Base-by-base conservation (phyloP, 2,329 filamentous ascomycete species). In the Paecilomyces sp. region DNA sequence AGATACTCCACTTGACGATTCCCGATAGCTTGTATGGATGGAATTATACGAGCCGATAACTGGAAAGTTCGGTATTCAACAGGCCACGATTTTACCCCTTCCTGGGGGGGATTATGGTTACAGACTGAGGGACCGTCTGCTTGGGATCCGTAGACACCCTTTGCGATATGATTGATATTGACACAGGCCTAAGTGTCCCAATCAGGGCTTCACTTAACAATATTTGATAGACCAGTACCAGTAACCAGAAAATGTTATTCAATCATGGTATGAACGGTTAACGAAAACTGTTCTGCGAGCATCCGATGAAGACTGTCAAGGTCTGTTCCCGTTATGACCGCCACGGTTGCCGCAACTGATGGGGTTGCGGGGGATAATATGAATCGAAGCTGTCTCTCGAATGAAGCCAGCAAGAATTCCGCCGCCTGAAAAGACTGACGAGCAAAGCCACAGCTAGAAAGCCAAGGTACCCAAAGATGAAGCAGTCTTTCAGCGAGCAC, bases 171-270 rank as follows among this genome's bases (percentile, higher is more conserved):
- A 47, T 22, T 47, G 41, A 47, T 47, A 47, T 22, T 47, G 41
- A 47, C 18, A 47, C n/a, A 3, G 41, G 41, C n/a, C 41, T 47
- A 18, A 47, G 41, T 47, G 15, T n/a, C n/a, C 41, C 18, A 18
- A 18, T 22, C n/a, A 15, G 41, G 18, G 41, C 5, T 18, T 47
- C 41, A 47, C 41, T 18, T 18, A 47, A 47, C 8, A 47, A 18
- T 47, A n/a, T 7, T 41, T 47, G 15, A 47, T 7, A 47, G 41
- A 47, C 41, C 41, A 22, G 18, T 47, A 47, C 15, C 15, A 58
- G 57, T 33, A 55, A 54, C 57, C 62, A 71, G 68, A 64, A 55
- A 62, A 66, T 74, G 74, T 75, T 75, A 76, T 75, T 71, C 66
- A 71, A 74, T 64, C 71, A 74, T 71, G 65, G 55, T 67, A 66